Evolutionary conservation across 2,329 filamentous ascomycete genomes (phyloP).

Genomic region (Sporothrix brasiliensis): DNA sequence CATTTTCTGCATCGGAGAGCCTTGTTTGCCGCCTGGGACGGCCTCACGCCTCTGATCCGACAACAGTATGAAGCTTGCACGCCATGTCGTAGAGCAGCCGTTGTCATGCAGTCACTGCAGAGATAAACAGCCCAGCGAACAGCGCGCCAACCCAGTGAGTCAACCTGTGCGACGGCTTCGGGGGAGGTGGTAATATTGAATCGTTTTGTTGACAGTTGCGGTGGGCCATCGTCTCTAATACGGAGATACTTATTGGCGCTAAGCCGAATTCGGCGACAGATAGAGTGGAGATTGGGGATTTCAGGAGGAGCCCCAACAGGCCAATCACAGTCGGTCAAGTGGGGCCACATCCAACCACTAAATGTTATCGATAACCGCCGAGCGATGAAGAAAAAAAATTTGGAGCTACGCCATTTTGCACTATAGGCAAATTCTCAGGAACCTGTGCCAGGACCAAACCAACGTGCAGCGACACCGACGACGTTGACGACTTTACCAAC

Average conservation of each 20-base stretch:
- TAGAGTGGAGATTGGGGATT: background rate
- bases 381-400: conserved; percentile 29
- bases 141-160: too few species aligned
- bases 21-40: background rate
- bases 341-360: background rate
- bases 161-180: too few species aligned
- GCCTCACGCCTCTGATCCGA: background rate
- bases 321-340: background rate
- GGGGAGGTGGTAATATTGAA: background rate
- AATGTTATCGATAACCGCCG: conserved; percentile 21
- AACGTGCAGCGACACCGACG: background rate
- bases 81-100: background rate
- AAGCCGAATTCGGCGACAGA: background rate
- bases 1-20: background rate
- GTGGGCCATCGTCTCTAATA: background rate
- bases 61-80: background rate
- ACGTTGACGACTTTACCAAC: background rate
- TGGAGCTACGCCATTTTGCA: conserved; percentile 21
- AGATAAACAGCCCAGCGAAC: background rate
- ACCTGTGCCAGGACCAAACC: background rate
- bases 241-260: background rate
- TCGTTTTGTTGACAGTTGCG: background rate
- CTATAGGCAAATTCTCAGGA: conserved; percentile 17
- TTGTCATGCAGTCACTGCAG: background rate
- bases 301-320: too few species aligned